A percentile compares a stretch with the other conserved stretches of the same genome.
Conservation (phyloP, 2,329 filamentous ascomycete species). For the Xylariaceae sp. region DNA sequence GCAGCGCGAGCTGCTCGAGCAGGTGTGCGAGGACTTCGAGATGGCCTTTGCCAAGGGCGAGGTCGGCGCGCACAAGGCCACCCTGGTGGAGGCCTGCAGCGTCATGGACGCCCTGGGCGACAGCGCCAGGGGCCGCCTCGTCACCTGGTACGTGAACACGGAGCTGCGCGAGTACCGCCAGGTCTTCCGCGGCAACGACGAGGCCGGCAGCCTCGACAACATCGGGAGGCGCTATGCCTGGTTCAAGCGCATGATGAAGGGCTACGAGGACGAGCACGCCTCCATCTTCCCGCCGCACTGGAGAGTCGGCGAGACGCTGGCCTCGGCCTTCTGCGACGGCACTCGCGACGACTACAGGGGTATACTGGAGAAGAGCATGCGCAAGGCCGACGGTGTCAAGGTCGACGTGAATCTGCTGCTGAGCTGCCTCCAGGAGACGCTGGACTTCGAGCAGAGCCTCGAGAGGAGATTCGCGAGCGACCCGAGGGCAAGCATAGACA, state of each 20-base stretch:
- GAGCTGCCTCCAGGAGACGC: conserved; percentile 85
- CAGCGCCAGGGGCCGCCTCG: conserved; percentile 68
- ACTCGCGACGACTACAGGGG: conserved; percentile 93
- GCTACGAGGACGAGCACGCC: conserved; percentile 88
- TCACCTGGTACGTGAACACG: conserved; percentile 98
- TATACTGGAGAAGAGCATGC: conserved; percentile 82
- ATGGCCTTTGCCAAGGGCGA: conserved; percentile 87
- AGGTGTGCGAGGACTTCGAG: conserved; percentile 99
- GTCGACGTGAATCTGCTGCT: conserved; percentile 86
- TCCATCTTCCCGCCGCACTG: conserved; percentile 79
- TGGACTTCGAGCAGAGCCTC: conserved; percentile 91
- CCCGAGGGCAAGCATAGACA: conserved; percentile 79
- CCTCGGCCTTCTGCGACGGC: conserved; percentile 89
- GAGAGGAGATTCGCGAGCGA: conserved; percentile 74
- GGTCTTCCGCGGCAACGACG: conserved; percentile 92
- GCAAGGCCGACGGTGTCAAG: conserved; percentile 65
- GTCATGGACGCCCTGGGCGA: conserved; percentile 95
- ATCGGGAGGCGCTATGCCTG: conserved; percentile 91
- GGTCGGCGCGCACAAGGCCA: conserved; percentile 58
- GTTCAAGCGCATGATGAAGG: conserved; percentile 94
- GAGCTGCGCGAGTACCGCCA: conserved; percentile 92
- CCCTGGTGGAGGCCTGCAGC: conserved; percentile 77
- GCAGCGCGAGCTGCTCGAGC: conserved; percentile 85
- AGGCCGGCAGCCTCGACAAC: conserved; percentile 92
- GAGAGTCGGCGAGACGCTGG: conserved; percentile 83